Evolutionary conservation across 768 basidiomycete species (phyloP).

Genomic region (Cantharellus anzutake): DNA sequence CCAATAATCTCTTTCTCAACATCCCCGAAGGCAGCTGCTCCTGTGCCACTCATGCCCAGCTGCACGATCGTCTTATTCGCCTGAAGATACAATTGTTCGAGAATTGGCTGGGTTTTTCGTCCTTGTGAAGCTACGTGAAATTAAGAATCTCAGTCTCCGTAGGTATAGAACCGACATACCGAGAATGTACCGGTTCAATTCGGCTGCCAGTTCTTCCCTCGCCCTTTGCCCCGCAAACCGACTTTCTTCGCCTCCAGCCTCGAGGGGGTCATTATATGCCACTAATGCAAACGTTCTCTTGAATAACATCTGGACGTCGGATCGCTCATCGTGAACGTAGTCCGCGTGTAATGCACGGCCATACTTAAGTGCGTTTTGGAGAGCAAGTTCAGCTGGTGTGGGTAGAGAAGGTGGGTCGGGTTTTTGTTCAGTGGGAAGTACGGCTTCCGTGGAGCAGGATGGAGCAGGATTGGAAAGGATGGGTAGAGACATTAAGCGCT

Average conservation of each 20-base stretch:
- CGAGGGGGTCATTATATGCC: slow-evolving; percentile 58
- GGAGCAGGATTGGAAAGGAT: no score
- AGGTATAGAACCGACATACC: slow-evolving; percentile 28
- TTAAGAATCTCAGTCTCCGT: not conserved
- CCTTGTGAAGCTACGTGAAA: slow-evolving; percentile 49
- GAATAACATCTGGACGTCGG: slow-evolving; percentile 45
- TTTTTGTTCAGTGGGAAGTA: not conserved
- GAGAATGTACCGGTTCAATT: slow-evolving; percentile 66
- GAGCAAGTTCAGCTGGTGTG: slow-evolving; percentile 29
- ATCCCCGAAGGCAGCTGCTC: slow-evolving; percentile 66
- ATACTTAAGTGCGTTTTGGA: slow-evolving; percentile 50
- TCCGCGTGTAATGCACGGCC: slow-evolving; percentile 52
- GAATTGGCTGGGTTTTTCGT: slow-evolving; percentile 43
- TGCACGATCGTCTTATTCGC: slow-evolving; percentile 48
- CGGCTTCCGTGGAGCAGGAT: no score
- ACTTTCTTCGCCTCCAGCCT: slow-evolving; percentile 34
- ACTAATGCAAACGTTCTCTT: slow-evolving; percentile 63
- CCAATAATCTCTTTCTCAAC: slow-evolving; percentile 57
- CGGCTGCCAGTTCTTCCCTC: slow-evolving; percentile 44
- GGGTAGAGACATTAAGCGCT: no score
- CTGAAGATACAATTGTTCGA: slow-evolving; percentile 66
- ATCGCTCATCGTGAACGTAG: slow-evolving; percentile 41
- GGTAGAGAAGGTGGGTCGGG: not conserved
- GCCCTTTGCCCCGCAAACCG: slow-evolving; percentile 52
- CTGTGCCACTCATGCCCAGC: slow-evolving; percentile 51